These are phyloP conservation scores for Gentiana macrophylla DNA, from an alignment of 257 asterid species.

Conservation along the genomic window DNA sequence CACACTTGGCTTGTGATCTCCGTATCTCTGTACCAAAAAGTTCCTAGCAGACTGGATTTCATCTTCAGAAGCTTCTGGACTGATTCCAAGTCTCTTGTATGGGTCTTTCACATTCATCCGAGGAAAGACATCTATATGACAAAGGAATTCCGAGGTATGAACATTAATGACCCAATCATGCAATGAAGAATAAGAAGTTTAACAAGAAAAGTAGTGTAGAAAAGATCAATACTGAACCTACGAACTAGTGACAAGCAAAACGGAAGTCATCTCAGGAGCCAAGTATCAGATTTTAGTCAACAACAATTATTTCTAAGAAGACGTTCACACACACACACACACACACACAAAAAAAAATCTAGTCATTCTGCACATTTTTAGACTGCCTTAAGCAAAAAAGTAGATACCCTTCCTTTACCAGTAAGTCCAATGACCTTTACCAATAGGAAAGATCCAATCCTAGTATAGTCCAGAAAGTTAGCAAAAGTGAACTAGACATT, in stretches of 20 bases:
- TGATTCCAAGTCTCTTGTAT: conserved; percentile 90
- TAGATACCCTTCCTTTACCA: too few species aligned
- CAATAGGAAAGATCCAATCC: too few species aligned
- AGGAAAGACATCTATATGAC: conserved; percentile 59
- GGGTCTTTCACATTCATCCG: conserved; percentile 81
- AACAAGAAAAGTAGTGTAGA: neutral
- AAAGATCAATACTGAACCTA: neutral
- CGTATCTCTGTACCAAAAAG: conserved; percentile 72
- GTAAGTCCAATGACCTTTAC: too few species aligned
- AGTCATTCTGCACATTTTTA: too few species aligned
- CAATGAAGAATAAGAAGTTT: neutral
- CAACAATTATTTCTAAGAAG: neutral
- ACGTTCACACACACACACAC: neutral
- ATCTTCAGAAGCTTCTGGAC: conserved; percentile 81
- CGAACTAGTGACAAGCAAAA: neutral
- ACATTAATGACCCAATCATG: conserved; percentile 10
- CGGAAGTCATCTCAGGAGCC: neutral
- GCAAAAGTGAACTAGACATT: too few species aligned
- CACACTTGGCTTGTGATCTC: conserved; percentile 74
- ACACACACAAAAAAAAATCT: neutral
- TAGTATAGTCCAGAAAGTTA: too few species aligned
- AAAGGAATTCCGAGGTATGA: neutral
- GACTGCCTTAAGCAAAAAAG: too few species aligned
- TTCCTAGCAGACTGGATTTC: conserved; percentile 87
- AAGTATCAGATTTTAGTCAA: neutral